phyloP scores from a whole-genome alignment of 2,329 filamentous ascomycete genomes.

The Ilyonectria sp. region DNA sequence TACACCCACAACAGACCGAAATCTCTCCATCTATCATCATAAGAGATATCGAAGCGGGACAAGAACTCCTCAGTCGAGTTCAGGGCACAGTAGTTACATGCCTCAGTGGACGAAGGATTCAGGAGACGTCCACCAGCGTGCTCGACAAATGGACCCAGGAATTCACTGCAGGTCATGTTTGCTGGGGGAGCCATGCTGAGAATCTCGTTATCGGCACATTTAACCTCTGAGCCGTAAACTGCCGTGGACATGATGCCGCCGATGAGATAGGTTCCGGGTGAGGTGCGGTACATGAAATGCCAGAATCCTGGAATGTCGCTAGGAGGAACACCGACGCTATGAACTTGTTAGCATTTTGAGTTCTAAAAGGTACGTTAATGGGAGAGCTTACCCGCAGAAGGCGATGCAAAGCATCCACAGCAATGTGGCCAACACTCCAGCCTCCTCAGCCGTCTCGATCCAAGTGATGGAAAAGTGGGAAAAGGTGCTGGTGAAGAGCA shows the following conservation, averaged over 20 bases:
- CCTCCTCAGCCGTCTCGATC: slow-evolving; percentile 41
- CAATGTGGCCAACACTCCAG: slow-evolving; percentile 57
- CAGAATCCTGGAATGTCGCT: slow-evolving; percentile 75
- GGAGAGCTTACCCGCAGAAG: slow-evolving; percentile 45
- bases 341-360: slow-evolving; percentile 2
- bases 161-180: slow-evolving; percentile 65
- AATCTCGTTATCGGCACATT: slow-evolving; percentile 58
- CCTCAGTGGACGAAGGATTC: slow-evolving; percentile 57
- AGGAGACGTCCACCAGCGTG: slow-evolving; percentile 63
- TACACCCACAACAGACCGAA: slow-evolving; percentile 69
- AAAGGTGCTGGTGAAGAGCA: slow-evolving; percentile 48
- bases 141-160: slow-evolving; percentile 61
- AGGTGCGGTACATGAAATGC: slow-evolving; percentile 80
- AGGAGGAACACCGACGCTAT: slow-evolving; percentile 72
- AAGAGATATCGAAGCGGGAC: slow-evolving; percentile 59
- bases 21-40: slow-evolving; percentile 68
- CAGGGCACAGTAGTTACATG: slow-evolving; percentile 62
- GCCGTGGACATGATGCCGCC: slow-evolving; percentile 67
- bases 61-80: slow-evolving; percentile 57
- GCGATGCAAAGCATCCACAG: slow-evolving; percentile 47
- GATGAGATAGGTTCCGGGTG: slow-evolving; percentile 79
- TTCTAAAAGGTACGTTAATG: slow-evolving; percentile 59
- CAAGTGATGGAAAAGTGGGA: slow-evolving; percentile 45
- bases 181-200: slow-evolving; percentile 69
- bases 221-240: slow-evolving; percentile 40